phyloP scores from a whole-genome alignment of 345 rosid species.

The Salix arbutifolia region DNA sequence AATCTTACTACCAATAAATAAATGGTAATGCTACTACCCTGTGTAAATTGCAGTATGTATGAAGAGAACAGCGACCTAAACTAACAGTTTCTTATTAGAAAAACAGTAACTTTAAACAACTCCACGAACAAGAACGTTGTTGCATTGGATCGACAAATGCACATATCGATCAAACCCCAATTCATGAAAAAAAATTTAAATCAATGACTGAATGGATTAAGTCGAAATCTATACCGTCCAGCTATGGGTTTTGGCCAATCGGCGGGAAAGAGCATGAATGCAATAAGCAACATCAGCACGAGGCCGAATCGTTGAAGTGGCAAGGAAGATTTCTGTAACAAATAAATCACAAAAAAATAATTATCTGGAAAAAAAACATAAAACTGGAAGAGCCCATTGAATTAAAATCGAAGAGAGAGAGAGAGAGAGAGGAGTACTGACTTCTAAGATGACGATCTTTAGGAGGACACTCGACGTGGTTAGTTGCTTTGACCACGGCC shows the following conservation, averaged over 20 bases:
- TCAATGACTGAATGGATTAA: background rate
- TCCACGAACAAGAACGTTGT: background rate
- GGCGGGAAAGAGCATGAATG: conserved; percentile 73
- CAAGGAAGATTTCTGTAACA: conserved; percentile 60
- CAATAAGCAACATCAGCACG: conserved; percentile 93
- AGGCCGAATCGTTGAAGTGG: conserved; percentile 72
- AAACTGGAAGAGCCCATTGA: background rate
- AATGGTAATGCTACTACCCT: no score
- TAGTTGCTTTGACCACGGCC: conserved; percentile 93
- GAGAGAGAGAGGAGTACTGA: conserved; percentile 24
- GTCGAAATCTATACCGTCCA: conserved; percentile 64
- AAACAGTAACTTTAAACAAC: background rate
- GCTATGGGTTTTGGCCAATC: conserved; percentile 77
- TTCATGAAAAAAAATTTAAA: background rate
- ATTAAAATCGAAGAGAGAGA: background rate
- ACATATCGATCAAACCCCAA: background rate
- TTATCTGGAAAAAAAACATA: background rate
- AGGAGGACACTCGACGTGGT: conserved; percentile 97
- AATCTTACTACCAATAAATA: no score
- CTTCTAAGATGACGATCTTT: conserved; percentile 93
- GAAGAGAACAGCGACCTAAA: background rate
- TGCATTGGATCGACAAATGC: background rate
- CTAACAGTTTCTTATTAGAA: background rate
- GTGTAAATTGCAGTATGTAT: no score
- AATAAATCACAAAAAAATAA: background rate